A percentile compares a stretch with the other conserved stretches of the same genome.
Conservation (phyloP, 148 eudicot species). For the Silene uniflora region DNA sequence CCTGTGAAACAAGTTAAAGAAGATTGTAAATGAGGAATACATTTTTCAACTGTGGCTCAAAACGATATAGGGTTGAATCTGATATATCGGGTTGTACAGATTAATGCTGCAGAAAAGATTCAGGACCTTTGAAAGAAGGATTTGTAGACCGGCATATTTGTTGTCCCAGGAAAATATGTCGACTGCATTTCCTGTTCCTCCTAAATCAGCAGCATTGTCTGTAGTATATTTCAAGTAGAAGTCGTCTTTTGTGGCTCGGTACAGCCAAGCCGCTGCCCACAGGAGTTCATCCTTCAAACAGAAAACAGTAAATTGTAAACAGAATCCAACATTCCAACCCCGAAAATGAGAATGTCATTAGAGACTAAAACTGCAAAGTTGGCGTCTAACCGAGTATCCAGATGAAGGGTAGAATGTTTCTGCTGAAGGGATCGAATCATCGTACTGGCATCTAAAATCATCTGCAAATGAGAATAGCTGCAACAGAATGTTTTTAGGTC, state of each 20-base stretch:
- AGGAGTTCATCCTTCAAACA: constrained; percentile 53
- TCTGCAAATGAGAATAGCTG: constrained; percentile 47
- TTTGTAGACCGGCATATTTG: constrained; percentile 67
- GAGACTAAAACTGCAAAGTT: neutral
- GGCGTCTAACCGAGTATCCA: constrained; percentile 34
- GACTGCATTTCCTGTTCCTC: constrained; percentile 56
- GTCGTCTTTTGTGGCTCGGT: constrained; percentile 49
- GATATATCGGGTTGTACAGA: neutral
- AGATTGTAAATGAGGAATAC: no score
- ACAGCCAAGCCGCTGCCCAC: constrained; percentile 82
- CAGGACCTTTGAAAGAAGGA: constrained; percentile 58
- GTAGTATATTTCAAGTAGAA: constrained; percentile 48
- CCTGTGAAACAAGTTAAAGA: no score
- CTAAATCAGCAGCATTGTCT: constrained; percentile 41
- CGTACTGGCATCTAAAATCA: constrained; percentile 35
- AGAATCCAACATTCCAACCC: neutral
- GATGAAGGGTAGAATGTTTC: constrained; percentile 39
- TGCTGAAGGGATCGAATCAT: constrained; percentile 31
- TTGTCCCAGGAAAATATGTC: constrained; percentile 71
- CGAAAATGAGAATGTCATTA: neutral
- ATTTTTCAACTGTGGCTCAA: no score
- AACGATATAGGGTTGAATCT: constrained; percentile 7
- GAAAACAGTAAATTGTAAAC: neutral
- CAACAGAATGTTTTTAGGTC: neutral
- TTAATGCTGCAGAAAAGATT: neutral